Percentiles rank a stretch among this genome's conserved stretches.
These are phyloP conservation scores for Pythium insidiosum DNA, from an alignment of 352 stramenopile species.

Conservation along the genomic window DNA sequence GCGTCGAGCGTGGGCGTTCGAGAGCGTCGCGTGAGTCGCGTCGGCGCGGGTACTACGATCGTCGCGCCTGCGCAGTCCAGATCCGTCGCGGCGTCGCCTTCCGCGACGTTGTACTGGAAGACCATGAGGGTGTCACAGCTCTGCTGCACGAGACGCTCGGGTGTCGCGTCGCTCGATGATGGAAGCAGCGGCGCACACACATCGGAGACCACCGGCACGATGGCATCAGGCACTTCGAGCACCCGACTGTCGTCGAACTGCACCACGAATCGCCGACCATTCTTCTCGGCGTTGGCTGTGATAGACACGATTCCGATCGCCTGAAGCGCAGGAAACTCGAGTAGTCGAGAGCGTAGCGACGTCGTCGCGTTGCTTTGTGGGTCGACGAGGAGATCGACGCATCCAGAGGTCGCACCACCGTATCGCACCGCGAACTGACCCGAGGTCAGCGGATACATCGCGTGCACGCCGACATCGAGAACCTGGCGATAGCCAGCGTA, in stretches of 20 bases:
- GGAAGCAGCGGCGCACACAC: slow-evolving; percentile 46
- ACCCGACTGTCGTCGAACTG: slow-evolving; percentile 40
- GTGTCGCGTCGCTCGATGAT: slow-evolving; percentile 15
- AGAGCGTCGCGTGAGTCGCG: slow-evolving; percentile 25
- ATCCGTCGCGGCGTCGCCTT: slow-evolving; percentile 16
- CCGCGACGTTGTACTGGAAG: slow-evolving; percentile 51
- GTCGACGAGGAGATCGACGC: slow-evolving; percentile 50
- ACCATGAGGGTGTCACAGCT: slow-evolving; percentile 28
- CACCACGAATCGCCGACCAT: slow-evolving; percentile 48
- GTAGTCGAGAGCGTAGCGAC: slow-evolving; percentile 37
- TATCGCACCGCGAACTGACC: slow-evolving; percentile 62
- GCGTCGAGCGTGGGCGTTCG: slow-evolving; percentile 22
- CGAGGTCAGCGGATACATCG: slow-evolving; percentile 35
- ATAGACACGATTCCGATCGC: slow-evolving; percentile 51
- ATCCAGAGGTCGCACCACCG: slow-evolving; percentile 21
- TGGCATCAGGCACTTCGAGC: slow-evolving; percentile 26
- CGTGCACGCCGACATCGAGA: slow-evolving; percentile 54
- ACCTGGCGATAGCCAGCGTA: slow-evolving; percentile 50
- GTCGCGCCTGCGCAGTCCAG: slow-evolving; percentile 21
- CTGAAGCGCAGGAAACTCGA: slow-evolving; percentile 28
- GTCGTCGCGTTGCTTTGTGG: slow-evolving; percentile 22
- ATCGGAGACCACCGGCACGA: slow-evolving; percentile 33
- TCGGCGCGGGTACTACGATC: slow-evolving; percentile 18
- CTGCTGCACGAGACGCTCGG: slow-evolving; percentile 28
- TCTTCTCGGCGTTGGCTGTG: slow-evolving; percentile 29